Evolutionary conservation across 345 rosid species (phyloP), one percentile per base, ranked within the genome.

Genomic region (Populus ilicifolia): DNA sequence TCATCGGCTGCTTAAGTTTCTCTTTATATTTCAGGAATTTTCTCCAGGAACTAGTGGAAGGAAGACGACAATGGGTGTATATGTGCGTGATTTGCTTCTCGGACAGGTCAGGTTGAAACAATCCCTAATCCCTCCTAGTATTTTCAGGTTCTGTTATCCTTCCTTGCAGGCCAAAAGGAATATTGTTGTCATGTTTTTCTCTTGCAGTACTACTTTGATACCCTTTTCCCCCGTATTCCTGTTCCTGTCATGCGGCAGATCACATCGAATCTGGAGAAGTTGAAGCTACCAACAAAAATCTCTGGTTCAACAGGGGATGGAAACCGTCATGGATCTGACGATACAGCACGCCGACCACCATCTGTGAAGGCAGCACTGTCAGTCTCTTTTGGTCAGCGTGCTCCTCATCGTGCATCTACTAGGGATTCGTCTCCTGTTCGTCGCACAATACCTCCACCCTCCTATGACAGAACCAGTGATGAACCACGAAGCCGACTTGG

Each of bases 331-430:
- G 95, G 97, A 71, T 92, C 98, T 62, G 99, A 96, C 67, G 98
- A 96, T 75, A 92, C 94, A 33, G 98, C 99, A 12, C 95, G 98
- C 43, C 89, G 99, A 11, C 99, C 99, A 8, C 99, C 99, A 17
- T 96, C 99, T 23, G 99, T 96, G 75, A 96, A 96, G 90, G 99
- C 99, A 77, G 92, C 99, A 46, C 98, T 96, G 70, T 96, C 99
- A 25, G 99, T 96, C 67, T 96, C 99, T 50, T 96, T 96, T 81
- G 98, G 99, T 69, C 99, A 96, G 89, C 98, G 98, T 56, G 99
- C 99, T 70, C 99, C 99, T 2, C 99, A 96, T 70, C 97, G 98
- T 72, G 98, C 99, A 62, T 96, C 99, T 39, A 96, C 99, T 67
- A 86, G 99, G 86, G 98, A 92, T 83, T 96, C 97, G 0, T 96